Evolutionary conservation across 1,284 basidiomycete genomes (phyloP).

Genomic region (Trametes polyzona): DNA sequence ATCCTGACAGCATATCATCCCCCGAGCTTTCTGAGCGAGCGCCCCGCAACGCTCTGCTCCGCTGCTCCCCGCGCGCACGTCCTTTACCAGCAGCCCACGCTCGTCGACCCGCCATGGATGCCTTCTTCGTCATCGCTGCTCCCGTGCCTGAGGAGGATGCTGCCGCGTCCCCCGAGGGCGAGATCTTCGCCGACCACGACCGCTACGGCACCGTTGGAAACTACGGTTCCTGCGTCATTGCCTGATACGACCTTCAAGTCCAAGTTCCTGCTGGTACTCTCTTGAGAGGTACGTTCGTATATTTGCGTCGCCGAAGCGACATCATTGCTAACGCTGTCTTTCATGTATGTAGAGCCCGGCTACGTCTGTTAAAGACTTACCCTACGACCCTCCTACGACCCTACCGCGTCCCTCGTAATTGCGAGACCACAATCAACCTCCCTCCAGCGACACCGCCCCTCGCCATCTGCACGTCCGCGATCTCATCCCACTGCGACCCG

Average conservation of each 20-base stretch:
- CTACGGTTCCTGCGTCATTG: conserved; percentile 18
- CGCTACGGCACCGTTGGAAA: conserved; percentile 1
- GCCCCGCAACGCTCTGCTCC: not conserved
- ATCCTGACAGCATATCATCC: conserved; percentile 8
- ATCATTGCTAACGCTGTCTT: not conserved
- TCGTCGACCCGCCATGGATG: conserved; percentile 20
- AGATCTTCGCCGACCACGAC: conserved; percentile 22
- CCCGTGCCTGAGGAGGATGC: conserved; percentile 22
- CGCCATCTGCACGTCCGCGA: too few relatives aligned
- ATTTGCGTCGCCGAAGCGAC: not conserved
- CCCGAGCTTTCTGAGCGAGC: conserved; percentile 11
- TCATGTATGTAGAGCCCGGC: conserved; percentile 1
- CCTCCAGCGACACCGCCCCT: conserved; percentile 3
- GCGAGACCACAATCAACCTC: conserved; percentile 15
- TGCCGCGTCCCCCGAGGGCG: conserved; percentile 4
- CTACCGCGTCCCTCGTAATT: conserved; percentile 18
- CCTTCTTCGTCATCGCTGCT: conserved; percentile 25
- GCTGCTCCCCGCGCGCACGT: too few relatives aligned
- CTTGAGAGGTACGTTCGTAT: not conserved
- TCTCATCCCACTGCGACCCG: not conserved
- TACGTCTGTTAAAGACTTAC: conserved; percentile 15
- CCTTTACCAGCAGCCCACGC: not conserved
- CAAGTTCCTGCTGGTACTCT: not conserved
- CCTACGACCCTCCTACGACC: conserved; percentile 10
- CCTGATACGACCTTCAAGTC: conserved; percentile 4